These are phyloP conservation scores for Pachyrhizus erosus DNA, from an alignment of 306 rosid genomes.

Conservation along the genomic window DNA sequence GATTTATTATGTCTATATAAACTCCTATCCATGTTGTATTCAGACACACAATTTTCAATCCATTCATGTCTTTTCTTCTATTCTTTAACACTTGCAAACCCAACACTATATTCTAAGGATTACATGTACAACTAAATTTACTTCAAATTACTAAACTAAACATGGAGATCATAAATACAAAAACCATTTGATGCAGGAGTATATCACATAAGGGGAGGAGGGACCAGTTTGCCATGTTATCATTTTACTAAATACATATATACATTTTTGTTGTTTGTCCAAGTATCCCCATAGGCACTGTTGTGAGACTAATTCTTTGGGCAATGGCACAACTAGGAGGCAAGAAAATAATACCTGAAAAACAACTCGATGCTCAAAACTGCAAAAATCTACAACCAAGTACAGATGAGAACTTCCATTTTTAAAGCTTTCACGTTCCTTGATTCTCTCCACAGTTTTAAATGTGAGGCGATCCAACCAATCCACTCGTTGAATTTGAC, in stretches of 20 bases:
- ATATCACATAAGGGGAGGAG: conserved; percentile 3
- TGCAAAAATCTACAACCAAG: conserved; percentile 87
- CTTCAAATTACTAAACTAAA: conserved; percentile 14
- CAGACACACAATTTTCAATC: too few species aligned
- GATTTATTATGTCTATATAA: too few species aligned
- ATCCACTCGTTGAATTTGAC: conserved; percentile 88
- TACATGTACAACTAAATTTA: neutral
- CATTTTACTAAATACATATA: conserved; percentile 5
- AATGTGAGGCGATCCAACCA: conserved; percentile 96
- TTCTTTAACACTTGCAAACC: too few species aligned
- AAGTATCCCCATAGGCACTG: neutral
- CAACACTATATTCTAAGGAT: too few species aligned
- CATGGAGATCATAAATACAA: neutral
- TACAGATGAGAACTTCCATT: conserved; percentile 82
- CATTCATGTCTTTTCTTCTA: too few species aligned
- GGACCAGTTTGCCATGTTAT: neutral
- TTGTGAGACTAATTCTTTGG: neutral
- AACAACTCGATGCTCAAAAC: conserved; percentile 93
- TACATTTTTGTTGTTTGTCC: neutral
- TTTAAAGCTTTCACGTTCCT: conserved; percentile 75
- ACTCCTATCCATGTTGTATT: too few species aligned
- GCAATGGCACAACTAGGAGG: neutral
- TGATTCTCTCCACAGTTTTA: conserved; percentile 77
- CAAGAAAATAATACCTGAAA: conserved; percentile 87
- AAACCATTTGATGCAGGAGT: conserved; percentile 5